phyloP scores from a whole-genome alignment of 306 rosid species.

The Vachellia pachyceras region DNA sequence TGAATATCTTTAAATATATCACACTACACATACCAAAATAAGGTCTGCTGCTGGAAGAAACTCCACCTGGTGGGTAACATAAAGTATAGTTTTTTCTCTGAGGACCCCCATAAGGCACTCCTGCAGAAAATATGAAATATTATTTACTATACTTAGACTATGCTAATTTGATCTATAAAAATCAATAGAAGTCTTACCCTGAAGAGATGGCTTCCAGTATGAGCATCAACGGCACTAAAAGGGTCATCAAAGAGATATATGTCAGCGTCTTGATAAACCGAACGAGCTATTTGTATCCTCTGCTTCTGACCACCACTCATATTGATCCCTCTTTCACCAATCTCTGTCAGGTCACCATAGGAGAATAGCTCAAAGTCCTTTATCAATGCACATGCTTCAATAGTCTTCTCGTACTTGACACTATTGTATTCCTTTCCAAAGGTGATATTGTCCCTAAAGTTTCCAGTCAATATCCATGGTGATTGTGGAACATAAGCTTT shows the following conservation, averaged over 20 bases:
- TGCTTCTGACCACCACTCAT: slow-evolving; percentile 99
- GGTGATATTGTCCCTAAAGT: slow-evolving; percentile 78
- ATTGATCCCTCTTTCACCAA: slow-evolving; percentile 96
- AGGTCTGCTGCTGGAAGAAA: slow-evolving; percentile 98
- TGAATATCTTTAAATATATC: slow-evolving; percentile 10
- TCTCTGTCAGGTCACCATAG: slow-evolving; percentile 83
- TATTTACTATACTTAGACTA: not conserved
- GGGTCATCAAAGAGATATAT: slow-evolving; percentile 92
- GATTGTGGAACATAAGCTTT: slow-evolving; percentile 95
- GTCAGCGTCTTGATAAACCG: slow-evolving; percentile 91
- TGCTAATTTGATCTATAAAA: not conserved
- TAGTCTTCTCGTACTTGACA: slow-evolving; percentile 65
- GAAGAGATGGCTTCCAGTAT: slow-evolving; percentile 91
- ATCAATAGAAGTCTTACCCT: slow-evolving; percentile 53
- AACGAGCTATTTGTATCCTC: slow-evolving; percentile 91
- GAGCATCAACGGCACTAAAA: slow-evolving; percentile 99
- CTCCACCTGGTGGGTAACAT: slow-evolving; percentile 97
- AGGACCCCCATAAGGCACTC: slow-evolving; percentile 41
- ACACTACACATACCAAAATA: slow-evolving; percentile 66
- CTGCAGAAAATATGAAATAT: not conserved
- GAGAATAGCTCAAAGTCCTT: slow-evolving; percentile 92
- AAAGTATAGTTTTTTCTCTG: slow-evolving; percentile 76
- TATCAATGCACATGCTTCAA: slow-evolving; percentile 83
- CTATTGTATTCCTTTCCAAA: slow-evolving; percentile 72
- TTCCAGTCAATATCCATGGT: slow-evolving; percentile 95